Base-by-base conservation (phyloP, 768 basidiomycete genomes). In the Pleurotus djamor region DNA sequence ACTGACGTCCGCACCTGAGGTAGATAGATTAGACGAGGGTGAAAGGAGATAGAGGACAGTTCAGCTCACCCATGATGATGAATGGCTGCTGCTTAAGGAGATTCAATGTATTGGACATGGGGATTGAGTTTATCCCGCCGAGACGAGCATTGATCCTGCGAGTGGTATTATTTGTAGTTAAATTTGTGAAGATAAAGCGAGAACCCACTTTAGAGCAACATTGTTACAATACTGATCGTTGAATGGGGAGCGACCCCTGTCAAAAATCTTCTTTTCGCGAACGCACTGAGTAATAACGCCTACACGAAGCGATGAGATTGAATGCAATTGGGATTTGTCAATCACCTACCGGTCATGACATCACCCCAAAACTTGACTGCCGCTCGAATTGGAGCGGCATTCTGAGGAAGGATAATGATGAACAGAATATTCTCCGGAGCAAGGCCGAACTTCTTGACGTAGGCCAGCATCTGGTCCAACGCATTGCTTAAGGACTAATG, bases 361-460 rank as follows among this genome's bases (percentile, higher is more conserved):
- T 87, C 86, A 0, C 87, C 85, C 76, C 79, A 85, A 21, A 76
- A 74, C 60, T 89, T 89, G 28, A 89, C 76, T 0, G 63, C 52
- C 2, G 68, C 69, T 10, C 83, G 68, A 0, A 84, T 72, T 0
- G 77, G 77, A 0, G 76, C 77, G 0, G 83, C 84, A 12, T 74
- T 72, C 0, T 70, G 61, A 0, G 87, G 85, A 14, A 88, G 74
- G 4, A 90, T 71, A 0, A 80, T 79, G 4, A 89, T 47, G 0
- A 89, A 65, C 49, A 33, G 57, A 35, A 71, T 58, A 7, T 61
- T 50, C 4, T 58, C 34, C 34, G 37, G 14, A 34, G 14, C 59
- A 5, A 59, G 58, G 28, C 36, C 43, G 33, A 10, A 32, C 32
- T 43, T 5, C 36, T 52, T 21, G 34, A 35, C 38, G 12, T 48